Evolutionary conservation across 2,329 filamentous ascomycete genomes (phyloP), one percentile per base, ranked within the genome.

Genomic region (Fusarium sp.): DNA sequence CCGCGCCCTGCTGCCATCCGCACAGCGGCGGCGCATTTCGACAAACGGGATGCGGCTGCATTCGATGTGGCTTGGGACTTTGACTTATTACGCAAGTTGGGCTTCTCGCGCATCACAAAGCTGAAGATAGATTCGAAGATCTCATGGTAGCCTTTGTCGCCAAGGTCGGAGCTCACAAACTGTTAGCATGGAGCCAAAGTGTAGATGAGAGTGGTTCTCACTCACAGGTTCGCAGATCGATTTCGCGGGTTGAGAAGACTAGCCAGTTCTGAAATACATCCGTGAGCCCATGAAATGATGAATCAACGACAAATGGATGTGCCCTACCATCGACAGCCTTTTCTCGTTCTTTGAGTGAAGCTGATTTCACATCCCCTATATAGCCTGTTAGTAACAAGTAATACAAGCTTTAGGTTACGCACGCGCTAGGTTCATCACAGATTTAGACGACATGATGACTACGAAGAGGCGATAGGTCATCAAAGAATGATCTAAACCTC

Each of bases 81-180:
- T 72, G 86, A 88, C 14, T 87, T 86, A 65, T 88, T 88, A 65
- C 89, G 87, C 73, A 90, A 93, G 20, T 83, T 81, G 11, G 91
- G 86, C 80, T 94, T 95, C 76, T 98, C 95, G 16, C 87, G 82
- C 20, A 92, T 81, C 2, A 89, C 89, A 79, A 88, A 92, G 64
- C 89, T 88, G 79, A 98, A 98, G 4, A 98, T 85, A 1, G 90
- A 89, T 78, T 98, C 95, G 77, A 94, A 94, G 50, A 98, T 91
- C 68, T 90, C 89, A 79, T 97, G 93, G 76, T 94, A 97, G n/a
- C 89, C 89, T 80, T 93, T 94, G 80, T 97, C 94, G 54, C 88
- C 89, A 37, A 98, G 85, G 14, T 83, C 78, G 33, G 81, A 78
- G 39, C 83, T 84, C 78, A 66, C 33, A 52, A 67, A 65, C 70